Base-by-base conservation (phyloP, 2,329 filamentous ascomycete species). In the Ramularia endophylla region DNA sequence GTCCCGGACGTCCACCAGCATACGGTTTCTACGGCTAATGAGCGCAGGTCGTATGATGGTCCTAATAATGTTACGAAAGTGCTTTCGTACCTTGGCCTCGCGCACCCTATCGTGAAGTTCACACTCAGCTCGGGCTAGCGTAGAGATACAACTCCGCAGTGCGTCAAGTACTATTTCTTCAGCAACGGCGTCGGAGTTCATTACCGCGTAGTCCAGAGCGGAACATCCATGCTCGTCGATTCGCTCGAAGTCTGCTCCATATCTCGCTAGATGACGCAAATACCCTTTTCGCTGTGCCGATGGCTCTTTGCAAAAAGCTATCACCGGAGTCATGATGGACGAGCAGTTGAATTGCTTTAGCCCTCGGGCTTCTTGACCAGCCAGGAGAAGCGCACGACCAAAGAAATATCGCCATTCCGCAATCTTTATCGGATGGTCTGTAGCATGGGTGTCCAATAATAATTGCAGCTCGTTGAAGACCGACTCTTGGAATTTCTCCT, bases 261-360 rank as follows among this genome's bases (percentile, higher is more conserved):
- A 53, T 7, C 59, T 51, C 1, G 65, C 47, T 18, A 68, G 44
- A 22, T 63, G 57, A 5, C 38, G 38, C 3, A 68, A 44, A 40
- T 67, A 66, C 1, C 48, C 39, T 1, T 56, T 48, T 38, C 67
- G 55, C 47, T 69, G 65, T 1, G 48, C 44, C 0, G 60, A 66
- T 0, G 63, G 63, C 40, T 68, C 66, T 40, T 63, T 67, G 50
- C 58, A 63, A 13, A 69, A 47, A 1, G 61, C 63, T 16, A 65
- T 62, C n/a, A 59, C 58, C 5, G 64, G 58, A 0, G 63, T n/a
- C n/a, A n/a, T n/a, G n/a, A n/a, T n/a, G n/a, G n/a, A n/a, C n/a
- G n/a, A n/a, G n/a, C n/a, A n/a, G n/a, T n/a, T n/a, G n/a, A n/a
- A n/a, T n/a, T n/a, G n/a, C n/a, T n/a, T n/a, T n/a, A n/a, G n/a